Evolutionary conservation across 208 protist species (phyloP).

Genomic region (Novymonas esmeraldas): DNA sequence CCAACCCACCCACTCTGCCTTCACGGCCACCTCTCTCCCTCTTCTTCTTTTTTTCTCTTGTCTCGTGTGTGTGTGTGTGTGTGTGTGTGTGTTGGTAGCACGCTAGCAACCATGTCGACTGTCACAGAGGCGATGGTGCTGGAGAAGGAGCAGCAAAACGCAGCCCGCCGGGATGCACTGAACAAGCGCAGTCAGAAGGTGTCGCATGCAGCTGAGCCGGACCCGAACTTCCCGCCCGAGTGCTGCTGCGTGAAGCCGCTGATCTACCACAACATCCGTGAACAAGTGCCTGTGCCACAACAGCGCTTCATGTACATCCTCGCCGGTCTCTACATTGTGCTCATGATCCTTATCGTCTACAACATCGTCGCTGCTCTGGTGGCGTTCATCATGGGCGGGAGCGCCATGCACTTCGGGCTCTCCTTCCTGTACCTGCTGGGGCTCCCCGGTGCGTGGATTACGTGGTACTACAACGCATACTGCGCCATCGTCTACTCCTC

Average conservation of each 20-base stretch:
- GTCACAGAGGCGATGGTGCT: slow-evolving; percentile 79
- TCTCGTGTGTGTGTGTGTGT: not conserved
- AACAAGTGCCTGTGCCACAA: slow-evolving; percentile 67
- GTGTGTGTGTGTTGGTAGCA: too few relatives aligned
- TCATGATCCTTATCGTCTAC: slow-evolving; percentile 76
- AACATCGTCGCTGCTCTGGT: slow-evolving; percentile 74
- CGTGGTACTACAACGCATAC: slow-evolving; percentile 90
- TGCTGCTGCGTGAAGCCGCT: slow-evolving; percentile 85
- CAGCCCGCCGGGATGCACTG: slow-evolving; percentile 46
- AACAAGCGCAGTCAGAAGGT: slow-evolving; percentile 35
- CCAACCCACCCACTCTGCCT: too few relatives aligned
- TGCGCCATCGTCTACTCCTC: slow-evolving; percentile 41
- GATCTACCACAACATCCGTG: slow-evolving; percentile 85
- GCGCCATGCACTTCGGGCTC: slow-evolving; percentile 68
- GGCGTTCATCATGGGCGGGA: slow-evolving; percentile 54
- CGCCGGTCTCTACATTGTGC: slow-evolving; percentile 58
- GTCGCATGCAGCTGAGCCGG: slow-evolving; percentile 36
- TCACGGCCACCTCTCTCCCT: not conserved
- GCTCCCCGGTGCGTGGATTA: slow-evolving; percentile 75
- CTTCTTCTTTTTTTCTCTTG: slow-evolving; percentile 1
- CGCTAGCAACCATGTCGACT: slow-evolving; percentile 4
- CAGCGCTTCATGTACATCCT: slow-evolving; percentile 88
- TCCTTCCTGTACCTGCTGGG: slow-evolving; percentile 87
- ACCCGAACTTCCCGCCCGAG: slow-evolving; percentile 83
- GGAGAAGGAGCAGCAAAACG: slow-evolving; percentile 76